These are phyloP conservation scores for Trichoderma sp. DNA, from an alignment of 2,329 filamentous ascomycete genomes.

Conservation along the genomic window DNA sequence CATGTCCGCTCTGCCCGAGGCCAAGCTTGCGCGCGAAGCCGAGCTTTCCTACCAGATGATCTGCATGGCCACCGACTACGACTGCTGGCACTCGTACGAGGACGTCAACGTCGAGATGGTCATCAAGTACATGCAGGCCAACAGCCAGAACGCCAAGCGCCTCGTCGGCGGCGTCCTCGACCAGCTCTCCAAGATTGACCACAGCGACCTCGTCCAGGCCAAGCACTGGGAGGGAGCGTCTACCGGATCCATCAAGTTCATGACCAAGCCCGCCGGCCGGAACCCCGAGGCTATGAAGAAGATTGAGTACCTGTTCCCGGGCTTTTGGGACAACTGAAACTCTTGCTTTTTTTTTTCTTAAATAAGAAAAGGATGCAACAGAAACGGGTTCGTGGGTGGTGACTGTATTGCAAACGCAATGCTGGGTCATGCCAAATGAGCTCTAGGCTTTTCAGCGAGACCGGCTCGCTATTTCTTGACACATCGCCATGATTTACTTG, in stretches of 20 bases:
- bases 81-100: slow-evolving; percentile 87
- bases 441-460: background rate
- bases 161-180: slow-evolving; percentile 88
- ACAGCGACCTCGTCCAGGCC: slow-evolving; percentile 73
- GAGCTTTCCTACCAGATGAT: slow-evolving; percentile 98
- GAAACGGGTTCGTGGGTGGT: slow-evolving; percentile 4
- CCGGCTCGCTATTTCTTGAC: background rate
- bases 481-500: background rate
- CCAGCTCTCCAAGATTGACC: slow-evolving; percentile 76
- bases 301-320: slow-evolving; percentile 85
- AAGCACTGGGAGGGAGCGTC: slow-evolving; percentile 79
- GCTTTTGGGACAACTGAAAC: slow-evolving; percentile 60
- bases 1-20: slow-evolving; percentile 94
- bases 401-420: background rate
- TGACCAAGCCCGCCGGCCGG: slow-evolving; percentile 78
- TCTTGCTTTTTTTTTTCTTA: no score
- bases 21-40: slow-evolving; percentile 93
- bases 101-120: slow-evolving; percentile 97
- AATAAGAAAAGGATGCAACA: background rate
- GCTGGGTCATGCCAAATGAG: background rate
- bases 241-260: slow-evolving; percentile 76
- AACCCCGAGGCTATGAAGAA: slow-evolving; percentile 74
- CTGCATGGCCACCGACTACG: slow-evolving; percentile 99
- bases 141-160: slow-evolving; percentile 81
- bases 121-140: slow-evolving; percentile 93